These are phyloP conservation scores for Nidularia pulvinata DNA, from an alignment of 768 basidiomycete species.

Conservation along the genomic window DNA sequence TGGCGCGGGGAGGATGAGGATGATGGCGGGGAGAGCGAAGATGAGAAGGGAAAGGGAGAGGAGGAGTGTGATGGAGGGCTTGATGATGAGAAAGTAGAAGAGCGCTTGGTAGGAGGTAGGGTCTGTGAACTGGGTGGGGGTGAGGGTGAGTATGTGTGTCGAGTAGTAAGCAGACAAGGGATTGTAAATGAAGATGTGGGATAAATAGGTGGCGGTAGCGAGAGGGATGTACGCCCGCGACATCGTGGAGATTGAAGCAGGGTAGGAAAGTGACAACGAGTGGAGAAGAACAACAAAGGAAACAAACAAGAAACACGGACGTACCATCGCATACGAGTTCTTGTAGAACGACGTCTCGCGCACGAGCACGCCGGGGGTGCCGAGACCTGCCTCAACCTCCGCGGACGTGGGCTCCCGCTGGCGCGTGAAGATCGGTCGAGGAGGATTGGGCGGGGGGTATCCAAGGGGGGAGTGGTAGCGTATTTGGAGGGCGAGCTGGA, in stretches of 20 bases:
- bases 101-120: slow-evolving; percentile 82
- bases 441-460: slow-evolving; percentile 63
- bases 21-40: slow-evolving; percentile 55
- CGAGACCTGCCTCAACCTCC: slow-evolving; percentile 47
- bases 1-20: slow-evolving; percentile 68
- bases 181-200: neutral
- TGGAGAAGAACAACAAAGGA: neutral
- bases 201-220: too few relatives aligned
- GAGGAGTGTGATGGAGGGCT: slow-evolving; percentile 75
- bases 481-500: slow-evolving; percentile 64
- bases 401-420: slow-evolving; percentile 43
- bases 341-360: slow-evolving; percentile 77
- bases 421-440: slow-evolving; percentile 76
- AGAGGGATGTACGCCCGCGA: too few relatives aligned
- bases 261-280: neutral
- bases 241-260: neutral
- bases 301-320: slow-evolving; percentile 13
- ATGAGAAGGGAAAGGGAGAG: slow-evolving; percentile 55
- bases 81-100: slow-evolving; percentile 89
- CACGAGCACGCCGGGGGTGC: slow-evolving; percentile 22
- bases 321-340: slow-evolving; percentile 80
- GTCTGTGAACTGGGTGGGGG: slow-evolving; percentile 64
- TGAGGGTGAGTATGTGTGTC: neutral
- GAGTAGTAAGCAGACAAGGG: neutral
- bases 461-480: slow-evolving; percentile 69